Base-by-base conservation (phyloP, 139 green algal genomes). In the Zygnema cylindricum region DNA sequence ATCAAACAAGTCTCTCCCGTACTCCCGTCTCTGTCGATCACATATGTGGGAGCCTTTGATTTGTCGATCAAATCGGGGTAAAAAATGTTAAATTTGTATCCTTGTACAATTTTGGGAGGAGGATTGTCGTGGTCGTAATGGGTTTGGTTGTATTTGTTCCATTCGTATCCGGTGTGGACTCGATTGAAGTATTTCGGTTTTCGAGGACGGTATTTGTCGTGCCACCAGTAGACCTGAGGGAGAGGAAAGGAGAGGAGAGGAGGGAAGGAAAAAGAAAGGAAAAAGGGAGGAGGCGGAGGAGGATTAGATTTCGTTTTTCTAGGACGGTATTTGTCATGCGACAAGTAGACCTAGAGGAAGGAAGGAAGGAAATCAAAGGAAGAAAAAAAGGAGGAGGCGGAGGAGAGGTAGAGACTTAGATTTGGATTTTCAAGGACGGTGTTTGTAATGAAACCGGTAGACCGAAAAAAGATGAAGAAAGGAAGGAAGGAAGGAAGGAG, bases 21-120 rank as follows among this genome's bases (percentile, higher is more conserved):
- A 11, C 75, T 49, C 43, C 92, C 92, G 7, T 95, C 92, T 3
- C 49, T 82, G 42, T 90, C 57, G 22, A 95, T 57, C 21, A 79
- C 88, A 84, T 94, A 96, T 25, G 91, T 93, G 16, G 94, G 94
- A 71, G 94, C 87, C 75, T 92, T 95, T n/a, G 75, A 82, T 83
- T 95, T 95, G 92, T 98, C 96, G 40, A 98, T 96, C 40, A 99
- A 94, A 92, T 99, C 97, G 0, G 97, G 98, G 93, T 98, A 99
- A 90, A 99, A 98, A 91, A 99, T 98, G 94, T 99, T 99, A 94
- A 99, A 99, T 94, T 99, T 99, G 95, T 99, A 99, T 85, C 98
- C 97, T 94, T 98, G 96, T 36, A 98, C 95, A 43, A 96, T 93
- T 94, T 99, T 99, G 87, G 98, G 98, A 25, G 98, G 98, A 55